Conservation (phyloP, 1,139 yeast species). For the Yamadazyma blattariae region DNA sequence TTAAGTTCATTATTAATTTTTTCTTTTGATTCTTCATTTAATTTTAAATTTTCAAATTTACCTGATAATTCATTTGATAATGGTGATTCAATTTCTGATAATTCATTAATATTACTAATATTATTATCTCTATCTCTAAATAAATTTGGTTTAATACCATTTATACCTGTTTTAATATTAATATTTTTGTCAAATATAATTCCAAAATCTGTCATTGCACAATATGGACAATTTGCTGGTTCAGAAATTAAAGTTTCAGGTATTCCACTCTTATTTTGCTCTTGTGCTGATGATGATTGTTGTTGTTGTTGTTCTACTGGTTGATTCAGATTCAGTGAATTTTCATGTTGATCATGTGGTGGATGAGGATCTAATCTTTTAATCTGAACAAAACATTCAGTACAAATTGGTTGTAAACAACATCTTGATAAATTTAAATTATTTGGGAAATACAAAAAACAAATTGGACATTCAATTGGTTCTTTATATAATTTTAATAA, state of each 20-base stretch:
- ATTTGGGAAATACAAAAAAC: slow-evolving; percentile 82
- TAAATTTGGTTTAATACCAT: slow-evolving; percentile 37
- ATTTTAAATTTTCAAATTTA: neutral
- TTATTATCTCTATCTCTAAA: neutral
- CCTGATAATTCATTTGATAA: neutral
- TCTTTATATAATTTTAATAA: slow-evolving; percentile 52
- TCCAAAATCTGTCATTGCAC: slow-evolving; percentile 86
- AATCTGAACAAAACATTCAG: slow-evolving; percentile 96
- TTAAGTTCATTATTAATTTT: neutral
- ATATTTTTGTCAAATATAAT: slow-evolving; percentile 71
- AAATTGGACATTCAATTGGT: slow-evolving; percentile 87
- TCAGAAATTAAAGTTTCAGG: slow-evolving; percentile 77
- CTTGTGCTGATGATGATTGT: too few relatives aligned
- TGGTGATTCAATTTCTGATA: neutral
- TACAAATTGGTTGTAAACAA: slow-evolving; percentile 89
- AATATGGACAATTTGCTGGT: slow-evolving; percentile 89
- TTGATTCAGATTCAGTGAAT: slow-evolving; percentile 5
- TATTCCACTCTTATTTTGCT: too few relatives aligned
- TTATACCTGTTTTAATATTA: slow-evolving; percentile 52
- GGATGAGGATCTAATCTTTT: slow-evolving; percentile 93
- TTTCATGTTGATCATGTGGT: slow-evolving; percentile 63
- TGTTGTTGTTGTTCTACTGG: too few relatives aligned
- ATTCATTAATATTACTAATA: neutral
- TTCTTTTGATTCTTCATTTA: neutral
- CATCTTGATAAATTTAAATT: slow-evolving; percentile 82